Conservation (phyloP, 768 basidiomycete species). For the Pleurotus giganteus region DNA sequence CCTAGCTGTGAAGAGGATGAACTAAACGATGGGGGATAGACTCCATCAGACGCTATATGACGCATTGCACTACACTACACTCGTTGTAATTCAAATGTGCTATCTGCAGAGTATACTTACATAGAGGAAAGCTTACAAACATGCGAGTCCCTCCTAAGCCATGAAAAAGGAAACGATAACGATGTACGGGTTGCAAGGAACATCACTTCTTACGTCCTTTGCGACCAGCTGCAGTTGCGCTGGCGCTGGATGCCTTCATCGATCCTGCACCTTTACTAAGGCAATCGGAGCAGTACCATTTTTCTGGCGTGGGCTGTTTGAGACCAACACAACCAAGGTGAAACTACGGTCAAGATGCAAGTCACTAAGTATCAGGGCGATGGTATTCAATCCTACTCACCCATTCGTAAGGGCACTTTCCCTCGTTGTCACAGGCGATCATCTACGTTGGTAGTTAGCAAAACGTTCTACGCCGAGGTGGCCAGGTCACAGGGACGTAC, state of each 20-base stretch:
- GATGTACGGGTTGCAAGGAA: background rate
- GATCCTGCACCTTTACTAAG: background rate
- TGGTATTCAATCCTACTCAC: slow-evolving; percentile 24
- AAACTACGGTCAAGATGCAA: slow-evolving; percentile 37
- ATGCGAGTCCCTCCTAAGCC: no score
- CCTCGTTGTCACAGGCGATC: slow-evolving; percentile 53
- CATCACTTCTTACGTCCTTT: slow-evolving; percentile 6
- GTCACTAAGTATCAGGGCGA: background rate
- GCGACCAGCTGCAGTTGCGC: background rate
- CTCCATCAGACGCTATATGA: no score
- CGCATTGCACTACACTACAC: no score
- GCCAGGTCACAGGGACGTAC: slow-evolving; percentile 23
- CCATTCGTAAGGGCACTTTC: slow-evolving; percentile 49
- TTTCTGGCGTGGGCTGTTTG: slow-evolving; percentile 43
- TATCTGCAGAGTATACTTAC: no score
- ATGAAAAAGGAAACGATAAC: no score
- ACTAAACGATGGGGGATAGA: no score
- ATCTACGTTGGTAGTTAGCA: slow-evolving; percentile 25
- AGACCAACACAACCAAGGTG: slow-evolving; percentile 59
- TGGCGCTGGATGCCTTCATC: background rate
- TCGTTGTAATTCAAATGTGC: no score
- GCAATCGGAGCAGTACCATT: slow-evolving; percentile 58
- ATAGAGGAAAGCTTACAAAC: no score
- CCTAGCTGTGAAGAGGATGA: no score
- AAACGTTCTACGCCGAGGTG: background rate